Conservation (phyloP, 352 stramenopile genomes). For the Pythium aquatile region DNA sequence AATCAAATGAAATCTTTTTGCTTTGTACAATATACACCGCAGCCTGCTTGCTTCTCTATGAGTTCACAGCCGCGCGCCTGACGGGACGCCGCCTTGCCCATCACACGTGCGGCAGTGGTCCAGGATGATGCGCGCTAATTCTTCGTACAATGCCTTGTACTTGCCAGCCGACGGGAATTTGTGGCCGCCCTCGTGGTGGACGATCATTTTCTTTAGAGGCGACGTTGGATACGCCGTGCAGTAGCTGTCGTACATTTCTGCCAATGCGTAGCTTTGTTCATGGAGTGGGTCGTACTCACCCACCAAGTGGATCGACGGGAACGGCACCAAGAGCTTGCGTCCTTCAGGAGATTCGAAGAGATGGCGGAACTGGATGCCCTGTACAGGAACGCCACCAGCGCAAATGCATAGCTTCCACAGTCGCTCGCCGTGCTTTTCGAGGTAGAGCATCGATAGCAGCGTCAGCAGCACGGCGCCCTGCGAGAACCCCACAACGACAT, state of each 20-base stretch:
- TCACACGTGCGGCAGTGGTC: constrained; percentile 29
- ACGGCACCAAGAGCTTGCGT: constrained; percentile 19
- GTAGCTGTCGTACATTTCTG: constrained; percentile 36
- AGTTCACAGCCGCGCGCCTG: constrained; percentile 7
- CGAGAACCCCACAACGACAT: constrained; percentile 57
- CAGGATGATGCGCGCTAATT: constrained; percentile 27
- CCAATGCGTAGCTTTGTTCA: constrained; percentile 29
- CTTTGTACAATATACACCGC: no score
- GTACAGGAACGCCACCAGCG: constrained; percentile 36
- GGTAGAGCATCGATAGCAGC: constrained; percentile 37
- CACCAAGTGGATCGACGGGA: constrained; percentile 48
- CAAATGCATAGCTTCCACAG: constrained; percentile 51
- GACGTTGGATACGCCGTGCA: constrained; percentile 12
- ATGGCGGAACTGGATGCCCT: constrained; percentile 35
- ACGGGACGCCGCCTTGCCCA: not conserved
- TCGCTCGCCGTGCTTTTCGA: constrained; percentile 28
- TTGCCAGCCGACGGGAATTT: constrained; percentile 34
- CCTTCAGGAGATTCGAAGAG: constrained; percentile 35
- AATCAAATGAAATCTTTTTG: no score
- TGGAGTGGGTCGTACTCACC: constrained; percentile 37
- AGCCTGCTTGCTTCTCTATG: not conserved
- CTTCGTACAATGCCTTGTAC: constrained; percentile 29
- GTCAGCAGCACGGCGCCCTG: constrained; percentile 52
- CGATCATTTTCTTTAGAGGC: constrained; percentile 29
- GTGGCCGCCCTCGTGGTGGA: constrained; percentile 41